Conservation (phyloP, 352 stramenopile species). For the Globisporangium mamillatum region DNA sequence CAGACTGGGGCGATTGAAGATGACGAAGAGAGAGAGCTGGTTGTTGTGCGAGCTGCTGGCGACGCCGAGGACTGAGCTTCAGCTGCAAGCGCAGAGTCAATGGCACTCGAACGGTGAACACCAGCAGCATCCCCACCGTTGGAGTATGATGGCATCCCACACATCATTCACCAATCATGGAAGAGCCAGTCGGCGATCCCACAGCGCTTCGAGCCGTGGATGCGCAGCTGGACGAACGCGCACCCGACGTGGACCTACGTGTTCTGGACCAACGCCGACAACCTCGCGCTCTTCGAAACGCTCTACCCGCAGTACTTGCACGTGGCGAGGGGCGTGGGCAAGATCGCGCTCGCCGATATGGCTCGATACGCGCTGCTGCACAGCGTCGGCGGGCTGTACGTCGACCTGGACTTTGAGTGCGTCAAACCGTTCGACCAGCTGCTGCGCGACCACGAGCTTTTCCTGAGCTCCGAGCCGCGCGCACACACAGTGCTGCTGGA, state of each 20-base stretch:
- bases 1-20: conserved; percentile 1
- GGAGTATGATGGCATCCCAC: conserved; percentile 25
- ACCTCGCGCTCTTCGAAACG: conserved; percentile 41
- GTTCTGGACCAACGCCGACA: conserved; percentile 59
- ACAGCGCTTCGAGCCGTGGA: conserved; percentile 47
- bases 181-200: conserved; percentile 40
- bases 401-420: conserved; percentile 56
- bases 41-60: neutral
- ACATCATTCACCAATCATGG: conserved; percentile 60
- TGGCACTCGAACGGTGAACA: neutral
- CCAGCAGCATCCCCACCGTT: neutral
- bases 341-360: conserved; percentile 54
- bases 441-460: conserved; percentile 28
- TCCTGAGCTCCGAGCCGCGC: conserved; percentile 45
- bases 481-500: conserved; percentile 50
- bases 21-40: conserved; percentile 7
- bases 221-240: conserved; percentile 41
- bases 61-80: neutral
- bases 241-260: conserved; percentile 53
- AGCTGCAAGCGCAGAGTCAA: neutral
- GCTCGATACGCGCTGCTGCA: conserved; percentile 53
- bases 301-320: conserved; percentile 47
- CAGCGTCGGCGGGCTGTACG: conserved; percentile 46
- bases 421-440: conserved; percentile 35
- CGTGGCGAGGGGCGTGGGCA: conserved; percentile 33